Evolutionary conservation across 2,329 filamentous ascomycete genomes (phyloP).

Genomic region (Fusarium sp.): DNA sequence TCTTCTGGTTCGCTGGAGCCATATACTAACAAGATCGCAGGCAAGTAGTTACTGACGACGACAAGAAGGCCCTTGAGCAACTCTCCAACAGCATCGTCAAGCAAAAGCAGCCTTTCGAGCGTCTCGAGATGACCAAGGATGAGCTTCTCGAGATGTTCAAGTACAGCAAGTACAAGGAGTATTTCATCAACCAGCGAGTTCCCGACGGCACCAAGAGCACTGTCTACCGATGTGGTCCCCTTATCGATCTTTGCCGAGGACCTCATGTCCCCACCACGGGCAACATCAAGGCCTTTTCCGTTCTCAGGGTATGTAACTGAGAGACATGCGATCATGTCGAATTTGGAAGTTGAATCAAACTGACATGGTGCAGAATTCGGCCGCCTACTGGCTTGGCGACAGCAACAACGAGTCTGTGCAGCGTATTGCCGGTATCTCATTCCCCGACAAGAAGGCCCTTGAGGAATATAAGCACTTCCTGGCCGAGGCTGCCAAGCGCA

Average conservation of each 20-base stretch:
- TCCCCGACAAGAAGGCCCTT: conserved; percentile 95
- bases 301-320: conserved; percentile 76
- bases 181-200: conserved; percentile 83
- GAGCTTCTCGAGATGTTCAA: conserved; percentile 94
- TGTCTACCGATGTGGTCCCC: conserved; percentile 92
- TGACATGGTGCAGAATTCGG: conserved; percentile 70
- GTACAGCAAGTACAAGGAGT: conserved; percentile 98
- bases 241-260: conserved; percentile 95
- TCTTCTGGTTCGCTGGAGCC: neutral
- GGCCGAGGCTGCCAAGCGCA: conserved; percentile 97
- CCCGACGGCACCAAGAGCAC: conserved; percentile 91
- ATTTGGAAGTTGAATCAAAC: neutral
- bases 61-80: conserved; percentile 88
- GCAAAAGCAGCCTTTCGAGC: conserved; percentile 96
- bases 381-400: conserved; percentile 94
- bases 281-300: conserved; percentile 93
- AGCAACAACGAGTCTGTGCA: conserved; percentile 95
- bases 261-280: conserved; percentile 94
- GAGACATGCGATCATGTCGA: neutral
- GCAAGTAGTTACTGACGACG: conserved; percentile 79
- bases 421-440: conserved; percentile 96
- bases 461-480: conserved; percentile 94
- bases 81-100: conserved; percentile 89
- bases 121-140: conserved; percentile 89
- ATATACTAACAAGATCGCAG: conserved; percentile 65